phyloP scores from a whole-genome alignment of 768 basidiomycete species.

The Mycena pura region DNA sequence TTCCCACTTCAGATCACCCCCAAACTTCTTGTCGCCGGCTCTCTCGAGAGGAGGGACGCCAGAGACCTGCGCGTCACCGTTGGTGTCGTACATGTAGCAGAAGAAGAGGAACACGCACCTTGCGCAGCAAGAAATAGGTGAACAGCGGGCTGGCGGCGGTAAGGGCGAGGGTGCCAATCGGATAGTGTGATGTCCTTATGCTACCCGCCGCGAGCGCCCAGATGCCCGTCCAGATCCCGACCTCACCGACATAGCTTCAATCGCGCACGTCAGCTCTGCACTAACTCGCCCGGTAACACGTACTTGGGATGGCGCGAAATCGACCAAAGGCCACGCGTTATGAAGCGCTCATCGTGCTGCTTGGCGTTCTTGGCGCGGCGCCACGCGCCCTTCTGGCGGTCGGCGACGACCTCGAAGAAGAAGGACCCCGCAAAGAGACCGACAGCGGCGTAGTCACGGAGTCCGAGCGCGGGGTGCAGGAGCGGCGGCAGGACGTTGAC shows the following conservation, averaged over 20 bases:
- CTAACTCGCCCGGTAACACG: constrained; percentile 18
- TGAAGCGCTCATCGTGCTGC: constrained; percentile 74
- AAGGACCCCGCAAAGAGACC: constrained; percentile 64
- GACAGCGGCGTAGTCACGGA: constrained; percentile 60
- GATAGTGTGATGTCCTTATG: constrained; percentile 53
- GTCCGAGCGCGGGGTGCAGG: constrained; percentile 57
- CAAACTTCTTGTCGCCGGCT: constrained; percentile 61
- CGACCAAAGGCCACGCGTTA: constrained; percentile 71
- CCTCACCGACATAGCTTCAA: constrained; percentile 72
- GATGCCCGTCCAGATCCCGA: constrained; percentile 73
- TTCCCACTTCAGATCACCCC: constrained; percentile 59
- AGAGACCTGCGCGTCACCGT: constrained; percentile 50
- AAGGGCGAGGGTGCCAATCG: constrained; percentile 48
- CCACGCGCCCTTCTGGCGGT: constrained; percentile 72
- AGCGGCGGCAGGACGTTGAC: constrained; percentile 60
- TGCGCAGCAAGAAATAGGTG: constrained; percentile 65
- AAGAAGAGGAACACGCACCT: constrained; percentile 42
- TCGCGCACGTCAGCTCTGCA: not conserved
- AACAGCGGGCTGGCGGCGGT: constrained; percentile 66
- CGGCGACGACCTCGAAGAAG: constrained; percentile 67
- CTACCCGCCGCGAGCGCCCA: constrained; percentile 62
- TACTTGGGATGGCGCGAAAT: constrained; percentile 79
- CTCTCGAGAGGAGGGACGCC: constrained; percentile 77
- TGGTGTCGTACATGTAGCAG: not conserved
- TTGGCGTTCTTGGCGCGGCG: constrained; percentile 62